Base-by-base conservation (phyloP, 1,284 basidiomycete genomes). In the Apiotrichum gracile region DNA sequence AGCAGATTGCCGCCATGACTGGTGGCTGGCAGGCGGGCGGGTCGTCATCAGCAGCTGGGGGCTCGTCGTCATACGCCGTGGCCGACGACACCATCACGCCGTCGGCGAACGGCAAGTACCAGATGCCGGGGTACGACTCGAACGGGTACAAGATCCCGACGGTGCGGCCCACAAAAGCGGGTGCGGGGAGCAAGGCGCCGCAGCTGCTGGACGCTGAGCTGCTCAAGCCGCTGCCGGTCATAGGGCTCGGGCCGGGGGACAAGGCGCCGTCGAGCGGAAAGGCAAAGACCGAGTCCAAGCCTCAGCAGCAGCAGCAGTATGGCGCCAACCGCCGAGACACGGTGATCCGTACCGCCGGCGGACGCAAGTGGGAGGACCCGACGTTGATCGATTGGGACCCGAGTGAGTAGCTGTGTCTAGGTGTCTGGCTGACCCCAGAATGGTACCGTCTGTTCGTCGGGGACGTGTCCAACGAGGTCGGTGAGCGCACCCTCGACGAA, bases 401-500 rank as follows among this genome's bases (percentile, higher is more conserved):
- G 43, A 84, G 92, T 94, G 69, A 71, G 88, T 81, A 7, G 2
- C 4, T 9, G 16, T 13, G 17, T 9, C 3, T 10, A 13, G 2
- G 16, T 26, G 39, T 52, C 26, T 49, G 9, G 34, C 43, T 48
- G 33, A 25, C 21, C 25, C 13, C 63, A 96, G 90, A 88, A 14
- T 98, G 97, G 90, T 98, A 96, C 78, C 85, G 96, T 27, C 78
- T 99, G 42, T 99, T 99, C 67, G 91, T 99, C 22, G 96, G 96
- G 46, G 94, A 99, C 73, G 81, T 98, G 38, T 97, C 93, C 66
- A 97, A 97, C 70, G 96, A 98, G 75, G 93, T 98, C 27, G 91
- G 90, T 49, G 96, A 98, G 67, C 89, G 94, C 64, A 87, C 91
- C 14, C 81, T 97, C 19, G 78, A 91, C 47, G 89, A 89, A 64